Base-by-base conservation (phyloP, 2,329 filamentous ascomycete genomes). In the Magnaporthiopsis poae region DNA sequence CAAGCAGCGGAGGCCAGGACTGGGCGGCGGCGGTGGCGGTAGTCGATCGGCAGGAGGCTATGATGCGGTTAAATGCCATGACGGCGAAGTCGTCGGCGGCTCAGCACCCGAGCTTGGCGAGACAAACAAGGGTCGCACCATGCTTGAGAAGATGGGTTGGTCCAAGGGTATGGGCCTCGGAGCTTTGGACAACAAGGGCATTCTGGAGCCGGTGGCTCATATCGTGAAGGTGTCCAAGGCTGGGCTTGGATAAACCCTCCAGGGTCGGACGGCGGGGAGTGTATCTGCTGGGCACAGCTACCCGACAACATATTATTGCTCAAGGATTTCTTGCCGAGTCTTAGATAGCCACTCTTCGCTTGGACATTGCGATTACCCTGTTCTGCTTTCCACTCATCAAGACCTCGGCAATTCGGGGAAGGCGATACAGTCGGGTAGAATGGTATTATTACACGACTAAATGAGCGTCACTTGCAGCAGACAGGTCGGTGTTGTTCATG, bases 61-160 rank as follows among this genome's bases (percentile, higher is more conserved):
- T 66, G 72, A 75, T 3, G 83, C 80, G 12, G 83, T 84, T 15
- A 82, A 81, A 1, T 91, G 95, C 71, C 85, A 84, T 68, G 90
- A 98, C 72, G 95, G 95, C 25, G 93, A 98, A 70, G 80, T 96
- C 35, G 92, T 98, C 2, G 95, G 94, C 63, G 91, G 86, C 1
- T 86, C 87, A 63, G 93, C 94, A 1, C 90, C 92, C 13, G 93
- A 96, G 75, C 82, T 99, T 39, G 90, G 91, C 0, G 80, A 82
- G 5, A 90, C 90, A 65, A 98, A 96, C 75, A 91, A 87, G 70
- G 95, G 95, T 13, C 86, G 92, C 64, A 86, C 87, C 3, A 90
- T 99, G 87, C 79, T 99, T 69, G 92, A 96, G 79, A 98, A 95
- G 78, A 98, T 98, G 95, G 95, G 95, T 3, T 99, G 95, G 93